Conservation (phyloP, 495 filamentous ascomycete species). For the Xylaria palmicola region DNA sequence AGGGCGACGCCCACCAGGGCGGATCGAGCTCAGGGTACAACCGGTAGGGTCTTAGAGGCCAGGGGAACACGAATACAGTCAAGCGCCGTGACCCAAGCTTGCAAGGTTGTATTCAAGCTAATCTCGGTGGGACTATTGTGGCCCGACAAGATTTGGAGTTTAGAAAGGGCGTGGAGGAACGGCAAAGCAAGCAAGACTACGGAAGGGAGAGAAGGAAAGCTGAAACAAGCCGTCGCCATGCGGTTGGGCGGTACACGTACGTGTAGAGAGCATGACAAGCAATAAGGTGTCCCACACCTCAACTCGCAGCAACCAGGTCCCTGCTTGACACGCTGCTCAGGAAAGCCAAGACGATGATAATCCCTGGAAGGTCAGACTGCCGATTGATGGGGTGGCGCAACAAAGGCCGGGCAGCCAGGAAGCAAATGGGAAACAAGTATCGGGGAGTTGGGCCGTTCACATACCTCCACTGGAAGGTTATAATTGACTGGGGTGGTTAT, state of each 20-base stretch:
- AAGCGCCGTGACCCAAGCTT: slow-evolving; percentile 19
- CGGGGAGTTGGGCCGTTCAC: slow-evolving; percentile 29
- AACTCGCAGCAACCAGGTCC: slow-evolving; percentile 31
- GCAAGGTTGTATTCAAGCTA: slow-evolving; percentile 34
- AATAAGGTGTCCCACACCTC: slow-evolving; percentile 37
- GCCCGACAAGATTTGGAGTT: slow-evolving; percentile 31
- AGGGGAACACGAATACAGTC: slow-evolving; percentile 24
- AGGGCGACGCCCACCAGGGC: slow-evolving; percentile 42
- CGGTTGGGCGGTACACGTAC: slow-evolving; percentile 40
- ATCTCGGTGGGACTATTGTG: slow-evolving; percentile 39
- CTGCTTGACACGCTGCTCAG: slow-evolving; percentile 31
- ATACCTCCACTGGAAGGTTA: slow-evolving; percentile 39
- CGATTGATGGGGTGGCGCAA: slow-evolving; percentile 33
- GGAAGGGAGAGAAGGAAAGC: slow-evolving; percentile 43
- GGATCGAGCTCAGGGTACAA: slow-evolving; percentile 31
- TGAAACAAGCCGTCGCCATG: slow-evolving; percentile 51
- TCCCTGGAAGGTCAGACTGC: slow-evolving; percentile 37
- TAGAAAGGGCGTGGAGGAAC: slow-evolving; percentile 47
- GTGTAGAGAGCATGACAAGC: slow-evolving; percentile 43
- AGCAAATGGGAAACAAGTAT: slow-evolving; percentile 18
- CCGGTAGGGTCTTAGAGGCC: slow-evolving; percentile 28
- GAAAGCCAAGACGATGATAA: slow-evolving; percentile 32
- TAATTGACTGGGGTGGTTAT: slow-evolving; percentile 45
- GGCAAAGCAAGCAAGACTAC: slow-evolving; percentile 44
- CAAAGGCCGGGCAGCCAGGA: slow-evolving; percentile 30